Evolutionary conservation across 2,329 filamentous ascomycete species (phyloP).

Genomic region (Tolypocladium endophyticum): DNA sequence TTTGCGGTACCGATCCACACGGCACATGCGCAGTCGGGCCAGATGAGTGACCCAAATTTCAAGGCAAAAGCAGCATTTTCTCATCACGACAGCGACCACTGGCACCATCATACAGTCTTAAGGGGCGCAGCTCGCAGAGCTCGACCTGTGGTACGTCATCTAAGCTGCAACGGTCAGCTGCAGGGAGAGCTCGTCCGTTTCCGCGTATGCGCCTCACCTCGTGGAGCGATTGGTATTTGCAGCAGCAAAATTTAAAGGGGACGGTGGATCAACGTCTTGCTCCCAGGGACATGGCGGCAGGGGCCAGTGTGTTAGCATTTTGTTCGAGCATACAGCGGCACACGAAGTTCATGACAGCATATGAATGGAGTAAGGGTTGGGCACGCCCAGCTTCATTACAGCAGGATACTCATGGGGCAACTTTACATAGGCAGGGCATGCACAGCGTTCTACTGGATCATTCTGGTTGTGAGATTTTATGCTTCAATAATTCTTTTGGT

Average conservation of each 20-base stretch:
- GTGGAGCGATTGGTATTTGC: background rate
- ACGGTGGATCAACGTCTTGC: background rate
- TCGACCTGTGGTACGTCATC: background rate
- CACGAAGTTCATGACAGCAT: background rate
- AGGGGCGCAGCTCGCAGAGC: background rate
- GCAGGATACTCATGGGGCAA: background rate
- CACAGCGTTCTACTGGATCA: background rate
- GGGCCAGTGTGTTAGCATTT: background rate
- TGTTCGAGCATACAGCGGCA: background rate
- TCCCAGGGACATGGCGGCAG: background rate
- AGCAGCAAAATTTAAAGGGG: background rate
- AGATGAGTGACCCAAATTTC: constrained; percentile 1
- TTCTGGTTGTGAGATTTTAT: background rate
- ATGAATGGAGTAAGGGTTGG: background rate
- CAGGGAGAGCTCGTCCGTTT: background rate
- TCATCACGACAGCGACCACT: background rate
- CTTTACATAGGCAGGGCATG: background rate
- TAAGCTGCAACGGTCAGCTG: background rate
- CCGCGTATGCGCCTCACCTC: background rate
- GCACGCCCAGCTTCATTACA: background rate
- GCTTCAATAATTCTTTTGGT: background rate
- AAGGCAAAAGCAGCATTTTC: background rate
- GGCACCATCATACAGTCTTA: background rate
- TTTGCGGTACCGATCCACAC: constrained; percentile 31
- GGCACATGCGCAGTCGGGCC: constrained; percentile 22